A percentile compares a stretch with the other conserved stretches of the same genome.
Conservation (phyloP, 2,329 filamentous ascomycete genomes). For the Stagonosporopsis cucurbitacearum region DNA sequence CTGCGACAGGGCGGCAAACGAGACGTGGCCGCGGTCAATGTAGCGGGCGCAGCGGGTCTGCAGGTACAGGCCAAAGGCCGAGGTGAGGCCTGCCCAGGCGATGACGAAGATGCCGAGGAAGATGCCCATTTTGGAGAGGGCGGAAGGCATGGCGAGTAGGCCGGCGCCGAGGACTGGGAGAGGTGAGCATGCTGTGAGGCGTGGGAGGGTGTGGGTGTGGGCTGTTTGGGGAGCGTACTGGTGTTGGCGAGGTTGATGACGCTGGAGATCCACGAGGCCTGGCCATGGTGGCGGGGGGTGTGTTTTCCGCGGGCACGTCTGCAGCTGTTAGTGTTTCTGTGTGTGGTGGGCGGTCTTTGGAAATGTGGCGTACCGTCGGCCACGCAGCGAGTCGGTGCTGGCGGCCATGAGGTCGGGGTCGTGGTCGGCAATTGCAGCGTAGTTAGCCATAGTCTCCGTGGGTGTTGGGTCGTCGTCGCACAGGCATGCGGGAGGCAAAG, state of each 20-base stretch:
- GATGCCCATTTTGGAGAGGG: conserved; percentile 95
- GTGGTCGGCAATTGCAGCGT: conserved; percentile 54
- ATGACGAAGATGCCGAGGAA: conserved; percentile 83
- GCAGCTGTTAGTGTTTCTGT: conserved; percentile 36
- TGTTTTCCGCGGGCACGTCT: conserved; percentile 70
- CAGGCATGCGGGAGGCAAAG: conserved; percentile 35
- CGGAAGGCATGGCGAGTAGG: conserved; percentile 93
- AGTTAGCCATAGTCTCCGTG: conserved; percentile 51
- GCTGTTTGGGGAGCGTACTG: conserved; percentile 70
- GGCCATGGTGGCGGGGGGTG: conserved; percentile 70
- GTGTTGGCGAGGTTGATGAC: conserved; percentile 97
- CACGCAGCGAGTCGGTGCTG: conserved; percentile 50
- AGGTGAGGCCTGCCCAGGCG: conserved; percentile 86
- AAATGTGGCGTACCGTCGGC: conserved; percentile 45
- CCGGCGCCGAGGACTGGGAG: conserved; percentile 84
- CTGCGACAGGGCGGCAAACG: conserved; percentile 96
- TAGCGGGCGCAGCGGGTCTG: conserved; percentile 93
- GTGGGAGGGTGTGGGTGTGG: background rate
- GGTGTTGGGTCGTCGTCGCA: conserved; percentile 22
- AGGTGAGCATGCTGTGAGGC: conserved; percentile 16
- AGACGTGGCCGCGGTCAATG: conserved; percentile 83
- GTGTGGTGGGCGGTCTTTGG: too few species aligned
- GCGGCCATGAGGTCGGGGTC: conserved; percentile 51
- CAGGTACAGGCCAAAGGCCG: conserved; percentile 92
- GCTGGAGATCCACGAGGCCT: conserved; percentile 88